A percentile compares a stretch with the other conserved stretches of the same genome.
phyloP scores from a whole-genome alignment of 805 yeast genomes.

The Phaffomyces opuntiae region DNA sequence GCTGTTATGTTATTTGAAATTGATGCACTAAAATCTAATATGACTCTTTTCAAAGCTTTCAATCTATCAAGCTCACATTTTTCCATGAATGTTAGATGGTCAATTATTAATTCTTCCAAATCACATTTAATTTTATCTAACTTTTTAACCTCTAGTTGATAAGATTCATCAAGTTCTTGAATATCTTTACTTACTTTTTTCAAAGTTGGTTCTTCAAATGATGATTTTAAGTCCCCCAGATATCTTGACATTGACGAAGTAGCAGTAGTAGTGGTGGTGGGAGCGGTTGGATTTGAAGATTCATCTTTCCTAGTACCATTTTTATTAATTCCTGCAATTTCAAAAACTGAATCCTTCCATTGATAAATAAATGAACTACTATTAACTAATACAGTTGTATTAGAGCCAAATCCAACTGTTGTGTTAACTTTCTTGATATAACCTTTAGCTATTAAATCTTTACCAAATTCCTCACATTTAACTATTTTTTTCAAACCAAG shows the following conservation, averaged over 20 bases:
- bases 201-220: constrained; percentile 43
- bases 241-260: constrained; percentile 12
- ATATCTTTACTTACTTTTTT: constrained; percentile 52
- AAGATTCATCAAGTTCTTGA: constrained; percentile 46
- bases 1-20: constrained; percentile 53
- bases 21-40: constrained; percentile 63
- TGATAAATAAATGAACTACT: constrained; percentile 70
- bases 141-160: constrained; percentile 45
- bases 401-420: constrained; percentile 63
- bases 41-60: constrained; percentile 67
- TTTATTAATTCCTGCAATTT: constrained; percentile 33
- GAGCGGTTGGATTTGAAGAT: constrained; percentile 10
- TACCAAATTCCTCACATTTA: constrained; percentile 68
- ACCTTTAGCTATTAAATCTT: constrained; percentile 55
- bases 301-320: constrained; percentile 16
- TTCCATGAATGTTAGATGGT: constrained; percentile 71
- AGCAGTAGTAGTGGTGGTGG: background rate
- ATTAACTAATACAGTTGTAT: constrained; percentile 68
- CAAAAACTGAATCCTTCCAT: constrained; percentile 69
- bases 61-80: constrained; percentile 76
- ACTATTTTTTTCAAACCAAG: constrained; percentile 39
- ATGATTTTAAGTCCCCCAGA: constrained; percentile 20
- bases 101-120: constrained; percentile 65
- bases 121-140: constrained; percentile 65
- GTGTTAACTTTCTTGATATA: constrained; percentile 46